Evolutionary conservation across 257 asterid genomes (phyloP).

Genomic region (Solanum lycopersicoides): DNA sequence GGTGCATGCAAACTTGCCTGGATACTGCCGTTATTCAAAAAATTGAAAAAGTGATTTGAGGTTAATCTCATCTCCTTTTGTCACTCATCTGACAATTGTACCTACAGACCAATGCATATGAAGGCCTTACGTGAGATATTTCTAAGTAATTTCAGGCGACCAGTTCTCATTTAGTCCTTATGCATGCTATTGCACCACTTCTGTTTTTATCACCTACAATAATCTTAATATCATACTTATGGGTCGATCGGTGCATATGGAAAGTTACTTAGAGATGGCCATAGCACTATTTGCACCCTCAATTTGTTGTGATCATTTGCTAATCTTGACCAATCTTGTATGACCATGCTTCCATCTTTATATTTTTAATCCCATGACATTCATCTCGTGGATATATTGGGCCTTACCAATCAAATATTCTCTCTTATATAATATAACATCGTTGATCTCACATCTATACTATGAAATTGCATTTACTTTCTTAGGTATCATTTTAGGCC

Average conservation of each 20-base stretch:
- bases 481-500: background rate
- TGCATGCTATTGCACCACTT: background rate
- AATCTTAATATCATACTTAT: background rate
- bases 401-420: background rate
- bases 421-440: background rate
- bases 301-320: background rate
- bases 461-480: background rate
- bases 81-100: background rate
- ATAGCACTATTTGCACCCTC: background rate
- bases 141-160: background rate
- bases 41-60: background rate
- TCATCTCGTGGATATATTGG: background rate
- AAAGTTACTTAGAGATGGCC: background rate
- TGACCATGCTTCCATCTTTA: background rate
- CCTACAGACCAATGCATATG: background rate
- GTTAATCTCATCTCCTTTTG: background rate
- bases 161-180: background rate
- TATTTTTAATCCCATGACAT: background rate
- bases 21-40: background rate
- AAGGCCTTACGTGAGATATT: background rate
- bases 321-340: background rate
- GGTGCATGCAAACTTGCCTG: background rate
- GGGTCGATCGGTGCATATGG: background rate
- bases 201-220: background rate
- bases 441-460: background rate